These are phyloP conservation scores for Leccinum huronense DNA, from an alignment of 1,284 basidiomycete species.

Conservation along the genomic window DNA sequence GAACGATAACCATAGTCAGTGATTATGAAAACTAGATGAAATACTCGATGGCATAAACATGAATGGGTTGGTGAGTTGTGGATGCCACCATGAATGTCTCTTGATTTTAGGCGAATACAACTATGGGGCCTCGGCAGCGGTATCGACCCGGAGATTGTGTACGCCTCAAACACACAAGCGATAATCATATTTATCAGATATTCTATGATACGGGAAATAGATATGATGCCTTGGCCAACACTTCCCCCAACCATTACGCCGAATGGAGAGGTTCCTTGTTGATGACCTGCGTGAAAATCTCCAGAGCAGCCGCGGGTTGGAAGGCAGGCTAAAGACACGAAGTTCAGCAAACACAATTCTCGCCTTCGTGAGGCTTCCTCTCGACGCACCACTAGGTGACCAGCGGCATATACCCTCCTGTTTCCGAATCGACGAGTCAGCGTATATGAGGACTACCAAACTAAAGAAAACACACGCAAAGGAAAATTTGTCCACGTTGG, in stretches of 20 bases:
- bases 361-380: too few species aligned
- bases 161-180: background rate
- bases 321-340: conserved; percentile 48
- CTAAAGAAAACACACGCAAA: conserved; percentile 48
- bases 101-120: too few species aligned
- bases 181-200: background rate
- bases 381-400: too few species aligned
- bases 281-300: conserved; percentile 57
- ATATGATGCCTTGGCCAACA: background rate
- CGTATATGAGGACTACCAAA: background rate
- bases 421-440: background rate
- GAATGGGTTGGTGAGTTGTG: too few species aligned
- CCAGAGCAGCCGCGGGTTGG: conserved; percentile 54
- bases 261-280: conserved; percentile 54
- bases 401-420: too few species aligned
- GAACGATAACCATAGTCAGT: too few species aligned
- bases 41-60: too few species aligned
- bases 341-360: conserved; percentile 5
- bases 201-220: background rate
- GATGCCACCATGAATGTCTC: too few species aligned
- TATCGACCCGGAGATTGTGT: too few species aligned
- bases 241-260: conserved; percentile 32
- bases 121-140: too few species aligned
- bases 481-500: conserved; percentile 61
- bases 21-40: too few species aligned